Base-by-base conservation (phyloP, 2,329 filamentous ascomycete species). In the Clonostachys sp. region DNA sequence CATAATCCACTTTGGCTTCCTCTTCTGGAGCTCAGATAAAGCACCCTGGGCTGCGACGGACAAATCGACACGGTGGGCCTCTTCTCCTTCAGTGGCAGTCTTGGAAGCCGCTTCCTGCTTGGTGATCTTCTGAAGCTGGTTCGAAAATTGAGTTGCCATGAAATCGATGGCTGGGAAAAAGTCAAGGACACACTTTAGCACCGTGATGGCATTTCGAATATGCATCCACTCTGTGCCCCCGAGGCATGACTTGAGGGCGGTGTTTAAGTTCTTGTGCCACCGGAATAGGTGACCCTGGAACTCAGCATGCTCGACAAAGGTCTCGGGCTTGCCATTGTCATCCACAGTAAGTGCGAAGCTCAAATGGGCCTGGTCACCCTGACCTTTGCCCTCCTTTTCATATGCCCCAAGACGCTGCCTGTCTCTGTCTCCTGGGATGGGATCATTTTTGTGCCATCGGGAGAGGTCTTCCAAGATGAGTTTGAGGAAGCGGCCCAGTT, bases 221-320 rank as follows among this genome's bases (percentile, higher is more conserved):
- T 96, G 91, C 87, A 96, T 96, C 80, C 94, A 99, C 66, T 97
- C 92, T 34, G 81, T 84, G 30, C 86, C 86, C 16, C 83, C 82
- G 42, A 99, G 76, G 62, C 92, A 96, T 36, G 80, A 79, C 62
- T 91, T 91, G 47, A 99, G 73, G 3, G 92, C 89, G 44, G 74
- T 80, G 57, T 87, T 87, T 41, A 99, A 71, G 53, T 87, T 83
- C 57, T 86, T 84, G 65, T 99, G 95, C 91, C 92, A 97, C 56
- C 89, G 87, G 72, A 87, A 94, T 34, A 96, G 74, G 45, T 95
- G 71, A 55, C 89, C 85, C 44, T 90, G 85, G 72, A 95, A 99
- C 47, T 90, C 84, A 53, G 91, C 88, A 63, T 90, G 94, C 48
- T 91, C 86, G 50, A 96, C 72, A 56, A 91, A 87, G 2, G 75